Evolutionary conservation across 495 filamentous ascomycete genomes (phyloP), one percentile per base, ranked within the genome.

Genomic region (Podospora tetraspora): DNA sequence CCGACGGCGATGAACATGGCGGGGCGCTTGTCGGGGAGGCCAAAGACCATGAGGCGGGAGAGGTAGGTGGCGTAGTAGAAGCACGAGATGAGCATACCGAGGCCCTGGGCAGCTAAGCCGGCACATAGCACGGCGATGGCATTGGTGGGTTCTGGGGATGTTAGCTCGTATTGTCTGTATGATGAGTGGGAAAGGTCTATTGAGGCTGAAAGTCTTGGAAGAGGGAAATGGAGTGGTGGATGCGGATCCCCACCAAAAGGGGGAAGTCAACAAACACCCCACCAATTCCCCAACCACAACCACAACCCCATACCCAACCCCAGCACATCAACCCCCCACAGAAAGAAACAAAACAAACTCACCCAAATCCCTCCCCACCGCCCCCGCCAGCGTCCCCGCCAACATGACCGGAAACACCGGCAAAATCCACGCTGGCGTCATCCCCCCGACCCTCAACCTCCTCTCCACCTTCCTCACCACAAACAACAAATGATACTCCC

Each of bases 1-100:
- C 86, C 89, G 9, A 91, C 89, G 8, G 87, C 87, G 68, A 92
- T 91, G 75, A 91, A 91, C 86, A 92, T 90, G 2, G 85, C 88
- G 0, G 87, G 84, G 57, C 88, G 74, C 76, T 68, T 84, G 75
- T 71, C 77, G 27, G 63, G 87, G 75, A 90, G 77, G 0, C 88
- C 88, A 25, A 80, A 84, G 60, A 84, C 80, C 80, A 90, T 89
- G 30, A 90, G 73, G 0, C 88, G 79, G 8, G 79, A 81, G 57
- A 90, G 81, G 63, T 88, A 90, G 63, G 78, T 77, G 78, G 85
- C 73, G 69, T 86, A 87, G 69, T 86, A 83, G 67, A 85, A 78
- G 4, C 83, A 71, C 6, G 81, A 79, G 16, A 88, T 74, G 3
- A 79, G 69, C 68, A 84, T 78, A 1, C 84, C 84, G 5, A 87